Conservation (phyloP, 2,329 filamentous ascomycete species). For the Diaporthe velutina region DNA sequence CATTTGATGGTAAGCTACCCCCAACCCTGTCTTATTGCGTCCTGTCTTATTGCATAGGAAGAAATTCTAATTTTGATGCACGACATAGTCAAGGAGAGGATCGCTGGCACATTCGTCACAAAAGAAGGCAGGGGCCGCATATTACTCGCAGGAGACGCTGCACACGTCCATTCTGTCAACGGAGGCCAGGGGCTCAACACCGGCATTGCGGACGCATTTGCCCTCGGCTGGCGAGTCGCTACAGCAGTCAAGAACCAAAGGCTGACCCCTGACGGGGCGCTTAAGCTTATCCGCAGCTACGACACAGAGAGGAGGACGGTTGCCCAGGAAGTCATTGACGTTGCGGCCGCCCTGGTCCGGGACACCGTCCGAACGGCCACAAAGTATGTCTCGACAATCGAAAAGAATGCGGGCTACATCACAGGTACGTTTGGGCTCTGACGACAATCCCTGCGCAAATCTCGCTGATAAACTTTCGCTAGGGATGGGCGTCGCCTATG, state of each 20-base stretch:
- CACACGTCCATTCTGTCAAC: slow-evolving; percentile 67
- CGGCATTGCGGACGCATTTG: slow-evolving; percentile 66
- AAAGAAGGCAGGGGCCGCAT: slow-evolving; percentile 57
- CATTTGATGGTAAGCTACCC: slow-evolving; percentile 56
- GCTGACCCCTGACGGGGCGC: slow-evolving; percentile 42
- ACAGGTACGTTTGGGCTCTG: slow-evolving; percentile 51
- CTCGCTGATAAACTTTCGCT: slow-evolving; percentile 16
- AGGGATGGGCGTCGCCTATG: slow-evolving; percentile 58
- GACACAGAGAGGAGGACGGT: slow-evolving; percentile 58
- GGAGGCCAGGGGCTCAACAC: slow-evolving; percentile 72
- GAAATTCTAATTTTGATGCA: slow-evolving; percentile 28
- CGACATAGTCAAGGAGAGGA: slow-evolving; percentile 55
- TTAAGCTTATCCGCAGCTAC: slow-evolving; percentile 56
- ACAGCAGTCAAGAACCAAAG: slow-evolving; percentile 26
- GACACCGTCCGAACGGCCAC: slow-evolving; percentile 58
- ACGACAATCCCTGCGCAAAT: neutral
- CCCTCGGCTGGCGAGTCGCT: slow-evolving; percentile 66
- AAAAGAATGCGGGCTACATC: slow-evolving; percentile 62
- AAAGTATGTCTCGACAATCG: slow-evolving; percentile 60
- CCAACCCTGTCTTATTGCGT: too few species aligned
- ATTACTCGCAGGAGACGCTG: slow-evolving; percentile 70
- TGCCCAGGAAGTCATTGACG: slow-evolving; percentile 59
- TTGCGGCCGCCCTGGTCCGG: slow-evolving; percentile 59
- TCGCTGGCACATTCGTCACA: slow-evolving; percentile 55
- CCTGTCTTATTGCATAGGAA: too few species aligned